A percentile compares a stretch with the other conserved stretches of the same genome.
These are phyloP conservation scores for Pterocarpus macrocarpus DNA, from an alignment of 306 rosid species.

Conservation along the genomic window DNA sequence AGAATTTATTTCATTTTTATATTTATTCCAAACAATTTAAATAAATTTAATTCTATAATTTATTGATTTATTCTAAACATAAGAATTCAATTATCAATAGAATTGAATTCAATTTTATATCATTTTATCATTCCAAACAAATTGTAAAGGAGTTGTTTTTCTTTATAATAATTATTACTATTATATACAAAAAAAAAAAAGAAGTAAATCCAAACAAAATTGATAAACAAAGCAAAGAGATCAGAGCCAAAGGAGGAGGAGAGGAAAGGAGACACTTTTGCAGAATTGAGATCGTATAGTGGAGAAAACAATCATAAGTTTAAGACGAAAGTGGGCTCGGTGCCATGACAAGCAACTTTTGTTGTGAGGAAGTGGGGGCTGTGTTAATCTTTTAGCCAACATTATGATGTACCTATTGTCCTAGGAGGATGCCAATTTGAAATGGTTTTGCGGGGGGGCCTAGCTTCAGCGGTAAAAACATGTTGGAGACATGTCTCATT, in stretches of 20 bases:
- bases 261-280: neutral
- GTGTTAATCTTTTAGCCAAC: constrained; percentile 53
- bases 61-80: no score
- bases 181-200: neutral
- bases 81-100: no score
- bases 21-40: no score
- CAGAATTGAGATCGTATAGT: neutral
- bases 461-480: constrained; percentile 58
- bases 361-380: constrained; percentile 34
- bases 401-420: constrained; percentile 42
- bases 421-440: constrained; percentile 22
- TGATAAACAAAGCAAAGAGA: neutral
- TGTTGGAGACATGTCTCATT: constrained; percentile 76
- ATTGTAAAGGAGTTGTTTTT: neutral
- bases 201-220: neutral
- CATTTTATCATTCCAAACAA: no score
- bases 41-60: no score
- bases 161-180: neutral
- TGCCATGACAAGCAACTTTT: constrained; percentile 28
- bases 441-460: constrained; percentile 2
- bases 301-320: constrained; percentile 41
- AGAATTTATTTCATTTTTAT: no score
- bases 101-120: no score
- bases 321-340: constrained; percentile 34
- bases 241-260: neutral